These are phyloP conservation scores for Platanthera zijinensis DNA, from an alignment of 106 monocot genomes.

Conservation along the genomic window DNA sequence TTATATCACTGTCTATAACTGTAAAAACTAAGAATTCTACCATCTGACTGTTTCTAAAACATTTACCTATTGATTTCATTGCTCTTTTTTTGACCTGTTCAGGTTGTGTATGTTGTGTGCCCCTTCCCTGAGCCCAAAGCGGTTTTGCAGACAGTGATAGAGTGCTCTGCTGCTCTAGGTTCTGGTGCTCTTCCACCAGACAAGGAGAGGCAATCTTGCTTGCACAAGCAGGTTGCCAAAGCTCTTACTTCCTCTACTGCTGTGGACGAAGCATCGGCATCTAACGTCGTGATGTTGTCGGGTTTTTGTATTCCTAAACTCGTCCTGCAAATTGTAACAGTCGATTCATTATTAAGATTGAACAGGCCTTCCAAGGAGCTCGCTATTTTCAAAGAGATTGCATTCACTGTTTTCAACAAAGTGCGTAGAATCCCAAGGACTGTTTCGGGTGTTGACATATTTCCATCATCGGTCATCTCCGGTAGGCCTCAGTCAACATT, in stretches of 20 bases:
- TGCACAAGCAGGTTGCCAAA: conserved; percentile 66
- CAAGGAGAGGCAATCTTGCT: conserved; percentile 47
- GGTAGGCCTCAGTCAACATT: conserved; percentile 50
- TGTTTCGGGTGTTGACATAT: conserved; percentile 27
- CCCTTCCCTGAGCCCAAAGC: conserved; percentile 79
- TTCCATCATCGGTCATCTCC: conserved; percentile 24
- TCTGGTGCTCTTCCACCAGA: conserved; percentile 48
- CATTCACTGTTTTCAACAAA: conserved; percentile 95
- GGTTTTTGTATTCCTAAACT: conserved; percentile 82
- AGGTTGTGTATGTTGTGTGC: conserved; percentile 91
- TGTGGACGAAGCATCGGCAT: conserved; percentile 59
- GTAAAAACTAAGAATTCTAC: background rate
- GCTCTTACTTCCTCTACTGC: conserved; percentile 46
- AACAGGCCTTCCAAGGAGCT: conserved; percentile 54
- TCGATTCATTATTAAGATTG: conserved; percentile 63
- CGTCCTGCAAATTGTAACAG: conserved; percentile 78
- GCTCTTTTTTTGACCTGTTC: background rate
- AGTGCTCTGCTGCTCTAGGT: conserved; percentile 65
- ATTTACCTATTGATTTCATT: background rate
- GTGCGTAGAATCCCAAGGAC: conserved; percentile 60
- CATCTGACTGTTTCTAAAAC: too few relatives aligned
- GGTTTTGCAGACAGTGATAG: conserved; percentile 62
- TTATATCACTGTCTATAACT: background rate
- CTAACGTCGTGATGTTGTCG: conserved; percentile 69
- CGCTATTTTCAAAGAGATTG: conserved; percentile 73